These are phyloP conservation scores for Globisporangium acanthophoron DNA, from an alignment of 352 stramenopile species.

Conservation along the genomic window DNA sequence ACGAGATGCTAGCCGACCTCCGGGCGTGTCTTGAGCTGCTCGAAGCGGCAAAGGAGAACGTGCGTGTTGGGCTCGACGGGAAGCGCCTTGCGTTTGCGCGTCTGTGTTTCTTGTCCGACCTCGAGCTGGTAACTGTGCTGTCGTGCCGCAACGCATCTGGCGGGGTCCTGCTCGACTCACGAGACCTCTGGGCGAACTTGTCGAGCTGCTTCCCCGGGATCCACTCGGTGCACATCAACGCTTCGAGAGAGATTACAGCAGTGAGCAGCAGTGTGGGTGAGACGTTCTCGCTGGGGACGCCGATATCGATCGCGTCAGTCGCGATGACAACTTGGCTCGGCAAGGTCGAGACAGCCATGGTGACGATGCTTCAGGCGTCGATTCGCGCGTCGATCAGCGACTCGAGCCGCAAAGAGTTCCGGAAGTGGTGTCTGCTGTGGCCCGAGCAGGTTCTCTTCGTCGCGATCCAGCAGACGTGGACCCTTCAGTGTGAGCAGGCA, in stretches of 20 bases:
- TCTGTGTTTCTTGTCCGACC: constrained; percentile 69
- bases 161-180: constrained; percentile 10
- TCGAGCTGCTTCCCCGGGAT: constrained; percentile 60
- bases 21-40: constrained; percentile 31
- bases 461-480: constrained; percentile 53
- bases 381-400: constrained; percentile 57
- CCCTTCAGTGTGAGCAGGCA: constrained; percentile 45
- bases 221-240: constrained; percentile 36
- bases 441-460: constrained; percentile 64
- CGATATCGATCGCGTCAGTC: constrained; percentile 37
- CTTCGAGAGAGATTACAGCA: constrained; percentile 43
- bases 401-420: constrained; percentile 69
- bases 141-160: constrained; percentile 13
- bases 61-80: constrained; percentile 42
- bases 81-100: constrained; percentile 54
- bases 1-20: constrained; percentile 29
- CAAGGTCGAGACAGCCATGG: constrained; percentile 58
- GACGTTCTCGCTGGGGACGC: constrained; percentile 41
- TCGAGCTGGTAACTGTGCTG: constrained; percentile 42
- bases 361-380: constrained; percentile 63
- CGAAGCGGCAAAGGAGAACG: constrained; percentile 31
- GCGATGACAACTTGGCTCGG: constrained; percentile 41
- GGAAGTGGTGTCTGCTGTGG: constrained; percentile 78
- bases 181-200: constrained; percentile 36
- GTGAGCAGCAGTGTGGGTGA: constrained; percentile 50